Evolutionary conservation across 2,329 filamentous ascomycete genomes (phyloP).

Genomic region (Huntiella abstrusa): DNA sequence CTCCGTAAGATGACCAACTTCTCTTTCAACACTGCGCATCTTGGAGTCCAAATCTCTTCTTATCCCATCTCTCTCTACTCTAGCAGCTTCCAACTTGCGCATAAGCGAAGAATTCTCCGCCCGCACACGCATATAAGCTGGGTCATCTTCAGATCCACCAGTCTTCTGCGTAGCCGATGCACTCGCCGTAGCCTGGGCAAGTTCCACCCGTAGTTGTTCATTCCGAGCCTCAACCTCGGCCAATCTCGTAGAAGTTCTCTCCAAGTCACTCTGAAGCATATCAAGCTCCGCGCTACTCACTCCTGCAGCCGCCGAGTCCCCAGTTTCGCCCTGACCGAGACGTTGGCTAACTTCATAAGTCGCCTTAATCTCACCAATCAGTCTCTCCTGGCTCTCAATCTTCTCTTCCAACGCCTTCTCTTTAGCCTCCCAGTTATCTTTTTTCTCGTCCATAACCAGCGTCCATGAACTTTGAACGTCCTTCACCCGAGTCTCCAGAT

Average conservation of each 20-base stretch:
- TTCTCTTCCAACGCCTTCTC: slow-evolving; percentile 86
- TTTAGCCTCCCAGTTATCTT: slow-evolving; percentile 89
- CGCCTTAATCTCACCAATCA: slow-evolving; percentile 88
- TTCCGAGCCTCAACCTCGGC: slow-evolving; percentile 88
- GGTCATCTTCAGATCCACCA: slow-evolving; percentile 64
- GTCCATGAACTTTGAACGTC: slow-evolving; percentile 82
- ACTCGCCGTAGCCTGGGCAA: slow-evolving; percentile 67
- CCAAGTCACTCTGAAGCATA: slow-evolving; percentile 78
- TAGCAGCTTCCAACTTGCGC: slow-evolving; percentile 65
- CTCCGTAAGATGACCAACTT: slow-evolving; percentile 52
- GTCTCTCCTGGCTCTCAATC: slow-evolving; percentile 76
- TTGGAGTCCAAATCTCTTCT: slow-evolving; percentile 59
- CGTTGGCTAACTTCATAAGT: slow-evolving; percentile 93
- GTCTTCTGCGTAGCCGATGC: slow-evolving; percentile 38
- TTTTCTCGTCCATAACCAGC: slow-evolving; percentile 79
- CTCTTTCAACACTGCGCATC: slow-evolving; percentile 61
- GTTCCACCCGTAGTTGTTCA: slow-evolving; percentile 74
- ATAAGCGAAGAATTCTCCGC: slow-evolving; percentile 88
- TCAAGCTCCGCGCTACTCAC: slow-evolving; percentile 82
- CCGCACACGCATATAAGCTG: slow-evolving; percentile 66
- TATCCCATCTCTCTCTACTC: slow-evolving; percentile 67
- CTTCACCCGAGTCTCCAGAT: slow-evolving; percentile 61
- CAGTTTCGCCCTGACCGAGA: slow-evolving; percentile 53
- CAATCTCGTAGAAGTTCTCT: slow-evolving; percentile 69
- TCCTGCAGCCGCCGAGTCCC: slow-evolving; percentile 33